These are phyloP conservation scores for Hymenoscyphus repandus DNA, from an alignment of 2,329 filamentous ascomycete genomes.

Conservation along the genomic window DNA sequence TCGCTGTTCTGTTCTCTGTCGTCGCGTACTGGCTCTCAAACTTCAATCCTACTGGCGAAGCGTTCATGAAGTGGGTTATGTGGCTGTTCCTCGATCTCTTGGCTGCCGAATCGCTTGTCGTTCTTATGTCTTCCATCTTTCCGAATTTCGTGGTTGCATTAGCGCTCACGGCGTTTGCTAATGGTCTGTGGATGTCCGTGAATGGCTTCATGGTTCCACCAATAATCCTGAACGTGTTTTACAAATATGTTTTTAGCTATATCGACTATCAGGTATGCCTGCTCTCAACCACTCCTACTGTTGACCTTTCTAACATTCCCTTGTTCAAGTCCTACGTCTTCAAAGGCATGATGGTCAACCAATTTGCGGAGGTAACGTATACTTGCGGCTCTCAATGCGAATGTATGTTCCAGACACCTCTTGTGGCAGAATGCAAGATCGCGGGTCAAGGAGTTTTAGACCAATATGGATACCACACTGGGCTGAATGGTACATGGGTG, in stretches of 20 bases:
- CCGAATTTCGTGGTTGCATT: slow-evolving; percentile 77
- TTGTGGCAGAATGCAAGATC: slow-evolving; percentile 63
- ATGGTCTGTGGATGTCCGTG: slow-evolving; percentile 86
- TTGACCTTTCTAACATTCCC: background rate
- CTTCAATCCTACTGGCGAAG: slow-evolving; percentile 58
- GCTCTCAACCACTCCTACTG: slow-evolving; percentile 15
- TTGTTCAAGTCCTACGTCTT: slow-evolving; percentile 61
- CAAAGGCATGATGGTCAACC: slow-evolving; percentile 89
- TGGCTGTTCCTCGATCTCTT: slow-evolving; percentile 83
- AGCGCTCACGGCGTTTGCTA: slow-evolving; percentile 76
- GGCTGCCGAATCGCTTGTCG: slow-evolving; percentile 76
- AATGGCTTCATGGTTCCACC: slow-evolving; percentile 76
- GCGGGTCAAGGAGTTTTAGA: slow-evolving; percentile 64
- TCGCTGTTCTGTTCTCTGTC: slow-evolving; percentile 68
- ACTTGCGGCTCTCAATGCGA: slow-evolving; percentile 43
- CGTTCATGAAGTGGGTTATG: slow-evolving; percentile 74
- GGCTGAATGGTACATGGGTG: slow-evolving; percentile 61
- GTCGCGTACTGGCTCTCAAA: slow-evolving; percentile 77
- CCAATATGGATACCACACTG: slow-evolving; percentile 63
- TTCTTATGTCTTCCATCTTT: slow-evolving; percentile 66
- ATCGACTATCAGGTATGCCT: slow-evolving; percentile 67
- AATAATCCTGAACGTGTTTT: slow-evolving; percentile 72
- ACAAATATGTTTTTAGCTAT: slow-evolving; percentile 82
- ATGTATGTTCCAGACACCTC: slow-evolving; percentile 65
- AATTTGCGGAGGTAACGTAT: slow-evolving; percentile 65